Evolutionary conservation across 2,329 filamentous ascomycete species (phyloP), one percentile per base, ranked within the genome.

Genomic region (Fusarium vanettenii): DNA sequence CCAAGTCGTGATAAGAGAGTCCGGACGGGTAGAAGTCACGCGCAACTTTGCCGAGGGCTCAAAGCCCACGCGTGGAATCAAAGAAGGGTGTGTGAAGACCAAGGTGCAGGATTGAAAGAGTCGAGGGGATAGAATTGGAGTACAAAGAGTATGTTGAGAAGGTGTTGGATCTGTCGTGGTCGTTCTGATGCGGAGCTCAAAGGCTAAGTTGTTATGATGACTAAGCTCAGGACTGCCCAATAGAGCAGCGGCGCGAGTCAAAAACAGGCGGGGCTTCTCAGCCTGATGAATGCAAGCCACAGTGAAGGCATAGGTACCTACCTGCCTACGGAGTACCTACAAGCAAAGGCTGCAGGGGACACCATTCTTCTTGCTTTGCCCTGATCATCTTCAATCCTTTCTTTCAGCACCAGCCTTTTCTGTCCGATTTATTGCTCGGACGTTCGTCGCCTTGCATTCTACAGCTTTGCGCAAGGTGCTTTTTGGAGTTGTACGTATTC

Each of bases 111-210:
- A 61, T 65, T 41, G 56, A 43, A 37, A 67, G 43, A 50, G 56
- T 29, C 64, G 56, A 25, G 18, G 39, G 55, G 59, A 62, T 31
- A 52, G 60, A 67, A 67, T 60, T 61, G 64, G 72, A 59, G 59
- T 62, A 70, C 29, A 55, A 63, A 59, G 66, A 66, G 41, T 20
- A 20, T 37, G 55, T 43, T 60, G 69, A 71, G 33, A 69, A 75
- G 67, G 70, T 63, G 71, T 72, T 62, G 27, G 61, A 70, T 67
- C 68, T 50, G 62, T 67, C 67, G 60, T 78, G 67, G 72, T 64
- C 63, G 64, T 75, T 76, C 71, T 71, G 72, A 62, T 57, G 66
- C 63, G 72, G 67, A 73, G 64, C 68, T 37, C 41, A 67, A 66
- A 75, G 67, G 66, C 48, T 66, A 60, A 60, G 43, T 50, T 57